Percentiles rank a stretch among this genome's conserved stretches.
Conservation (phyloP, 23 red algal species). For the Gracilaria gracilis region DNA sequence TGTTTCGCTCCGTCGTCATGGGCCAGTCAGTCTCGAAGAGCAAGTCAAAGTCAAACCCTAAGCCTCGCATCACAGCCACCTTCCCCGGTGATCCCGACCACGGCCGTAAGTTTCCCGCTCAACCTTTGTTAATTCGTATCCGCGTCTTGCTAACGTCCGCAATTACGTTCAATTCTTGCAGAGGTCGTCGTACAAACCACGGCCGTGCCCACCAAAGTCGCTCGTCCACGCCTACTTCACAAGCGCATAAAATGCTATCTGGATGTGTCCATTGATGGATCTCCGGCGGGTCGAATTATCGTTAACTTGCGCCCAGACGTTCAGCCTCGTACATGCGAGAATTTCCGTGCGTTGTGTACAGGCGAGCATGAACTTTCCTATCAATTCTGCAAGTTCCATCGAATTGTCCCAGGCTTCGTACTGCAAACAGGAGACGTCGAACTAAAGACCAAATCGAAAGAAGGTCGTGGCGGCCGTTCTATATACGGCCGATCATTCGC, state of each 20-base stretch:
- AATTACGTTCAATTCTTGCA: background rate
- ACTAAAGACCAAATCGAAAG: slow-evolving; percentile 67
- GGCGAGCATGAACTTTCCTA: slow-evolving; percentile 75
- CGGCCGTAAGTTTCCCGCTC: slow-evolving; percentile 51
- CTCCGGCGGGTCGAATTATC: slow-evolving; percentile 74
- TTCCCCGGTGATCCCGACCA: slow-evolving; percentile 76
- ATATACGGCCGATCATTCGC: slow-evolving; percentile 93
- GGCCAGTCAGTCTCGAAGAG: slow-evolving; percentile 48
- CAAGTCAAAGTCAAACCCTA: slow-evolving; percentile 43
- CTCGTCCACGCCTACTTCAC: slow-evolving; percentile 34
- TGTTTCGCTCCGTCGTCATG: slow-evolving; percentile 9
- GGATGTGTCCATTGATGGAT: slow-evolving; percentile 77
- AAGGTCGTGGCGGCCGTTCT: slow-evolving; percentile 87
- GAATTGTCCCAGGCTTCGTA: slow-evolving; percentile 92
- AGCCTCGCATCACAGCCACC: slow-evolving; percentile 55
- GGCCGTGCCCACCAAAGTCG: slow-evolving; percentile 25
- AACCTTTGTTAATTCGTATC: background rate
- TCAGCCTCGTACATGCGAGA: slow-evolving; percentile 86
- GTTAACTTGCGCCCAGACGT: slow-evolving; percentile 79
- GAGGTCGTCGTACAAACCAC: slow-evolving; percentile 53
- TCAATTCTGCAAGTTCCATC: slow-evolving; percentile 89
- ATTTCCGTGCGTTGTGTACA: slow-evolving; percentile 76
- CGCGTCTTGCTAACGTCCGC: background rate
- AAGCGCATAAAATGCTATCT: slow-evolving; percentile 74
- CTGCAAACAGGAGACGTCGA: slow-evolving; percentile 92